phyloP scores from a whole-genome alignment of 2,329 filamentous ascomycete species.

The Nannizzia gypsea region DNA sequence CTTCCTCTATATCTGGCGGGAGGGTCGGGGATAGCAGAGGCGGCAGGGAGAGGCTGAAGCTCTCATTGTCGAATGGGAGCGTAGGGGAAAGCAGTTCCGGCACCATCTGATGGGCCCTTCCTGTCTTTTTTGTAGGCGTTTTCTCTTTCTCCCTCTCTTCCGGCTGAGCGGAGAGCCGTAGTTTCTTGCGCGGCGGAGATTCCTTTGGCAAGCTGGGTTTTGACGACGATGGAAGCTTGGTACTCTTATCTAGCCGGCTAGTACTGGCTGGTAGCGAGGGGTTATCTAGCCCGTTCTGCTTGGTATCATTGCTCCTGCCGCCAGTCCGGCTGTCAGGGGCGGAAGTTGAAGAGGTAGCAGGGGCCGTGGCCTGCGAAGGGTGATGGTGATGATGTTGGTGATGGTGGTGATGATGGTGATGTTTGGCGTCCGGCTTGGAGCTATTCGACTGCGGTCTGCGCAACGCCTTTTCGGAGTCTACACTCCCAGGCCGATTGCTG shows the following conservation, averaged over 20 bases:
- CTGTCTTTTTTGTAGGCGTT: conserved; percentile 16
- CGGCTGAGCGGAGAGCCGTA: conserved; percentile 23
- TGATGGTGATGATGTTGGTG: no score
- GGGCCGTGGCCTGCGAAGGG: no score
- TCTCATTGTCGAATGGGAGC: conserved; percentile 25
- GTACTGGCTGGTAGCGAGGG: background rate
- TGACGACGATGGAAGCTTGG: background rate
- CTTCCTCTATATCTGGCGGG: conserved; percentile 44
- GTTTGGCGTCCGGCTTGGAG: conserved; percentile 11
- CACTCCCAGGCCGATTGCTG: background rate
- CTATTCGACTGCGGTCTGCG: background rate
- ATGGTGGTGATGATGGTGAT: background rate
- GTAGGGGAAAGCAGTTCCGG: conserved; percentile 34
- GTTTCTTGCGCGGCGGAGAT: conserved; percentile 27
- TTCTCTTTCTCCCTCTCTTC: conserved; percentile 4
- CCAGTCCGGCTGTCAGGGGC: background rate
- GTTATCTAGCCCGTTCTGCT: background rate
- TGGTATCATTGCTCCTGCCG: background rate
- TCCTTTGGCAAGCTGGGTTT: background rate
- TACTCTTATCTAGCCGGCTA: background rate
- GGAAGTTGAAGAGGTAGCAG: background rate
- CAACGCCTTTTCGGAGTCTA: background rate
- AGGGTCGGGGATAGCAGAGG: conserved; percentile 47
- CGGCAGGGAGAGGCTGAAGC: conserved; percentile 32
- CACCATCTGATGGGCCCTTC: conserved; percentile 18